Evolutionary conservation across 2,329 filamentous ascomycete species (phyloP).

Genomic region (Scortechinia acanthostroma): DNA sequence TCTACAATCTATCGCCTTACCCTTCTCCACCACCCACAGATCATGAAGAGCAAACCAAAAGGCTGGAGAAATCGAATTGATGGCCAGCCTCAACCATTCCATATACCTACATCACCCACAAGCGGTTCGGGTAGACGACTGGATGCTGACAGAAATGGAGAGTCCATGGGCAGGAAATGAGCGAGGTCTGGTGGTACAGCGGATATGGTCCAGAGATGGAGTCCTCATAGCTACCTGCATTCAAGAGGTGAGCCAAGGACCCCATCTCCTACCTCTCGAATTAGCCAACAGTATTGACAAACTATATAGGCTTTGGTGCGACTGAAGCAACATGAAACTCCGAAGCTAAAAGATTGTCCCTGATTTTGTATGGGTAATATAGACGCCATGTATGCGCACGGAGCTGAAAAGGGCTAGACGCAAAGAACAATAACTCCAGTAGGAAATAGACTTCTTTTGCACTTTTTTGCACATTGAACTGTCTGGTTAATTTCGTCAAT

Average conservation of each 20-base stretch:
- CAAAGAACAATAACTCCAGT: too few species aligned
- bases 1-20: conserved; percentile 75
- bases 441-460: too few species aligned
- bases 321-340: conserved; percentile 29
- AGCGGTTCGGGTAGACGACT: conserved; percentile 36
- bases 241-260: conserved; percentile 39
- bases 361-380: too few species aligned
- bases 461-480: too few species aligned
- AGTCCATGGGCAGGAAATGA: conserved; percentile 40
- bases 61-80: conserved; percentile 32
- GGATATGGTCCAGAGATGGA: conserved; percentile 37
- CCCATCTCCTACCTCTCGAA: conserved; percentile 6
- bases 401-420: too few species aligned
- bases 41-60: conserved; percentile 24
- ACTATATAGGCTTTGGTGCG: conserved; percentile 29
- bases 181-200: conserved; percentile 34
- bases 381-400: too few species aligned
- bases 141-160: conserved; percentile 37
- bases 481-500: too few species aligned
- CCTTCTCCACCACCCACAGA: conserved; percentile 35
- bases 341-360: too few species aligned
- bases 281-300: neutral
- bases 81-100: conserved; percentile 38
- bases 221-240: conserved; percentile 36
- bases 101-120: conserved; percentile 40